Evolutionary conservation across 1,139 yeast species (phyloP).

Genomic region (Suhomyces bolitotheri): DNA sequence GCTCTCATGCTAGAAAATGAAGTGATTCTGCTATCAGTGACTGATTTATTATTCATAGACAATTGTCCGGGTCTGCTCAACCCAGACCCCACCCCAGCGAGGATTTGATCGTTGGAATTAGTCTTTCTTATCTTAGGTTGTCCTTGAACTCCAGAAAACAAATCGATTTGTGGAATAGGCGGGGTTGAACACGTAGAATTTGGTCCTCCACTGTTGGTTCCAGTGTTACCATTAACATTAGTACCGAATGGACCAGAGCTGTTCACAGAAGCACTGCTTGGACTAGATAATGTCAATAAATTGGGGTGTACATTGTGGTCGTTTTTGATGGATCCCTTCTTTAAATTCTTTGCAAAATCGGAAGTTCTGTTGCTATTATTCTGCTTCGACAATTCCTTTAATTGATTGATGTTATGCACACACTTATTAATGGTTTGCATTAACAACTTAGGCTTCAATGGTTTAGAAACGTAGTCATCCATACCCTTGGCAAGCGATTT

Average conservation of each 20-base stretch:
- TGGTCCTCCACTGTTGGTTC: slow-evolving; percentile 10
- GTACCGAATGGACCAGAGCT: slow-evolving; percentile 7
- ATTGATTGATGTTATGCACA: slow-evolving; percentile 65
- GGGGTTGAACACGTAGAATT: slow-evolving; percentile 21
- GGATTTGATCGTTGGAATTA: slow-evolving; percentile 28
- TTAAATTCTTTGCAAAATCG: slow-evolving; percentile 49
- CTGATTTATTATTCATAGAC: slow-evolving; percentile 30
- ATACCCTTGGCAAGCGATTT: slow-evolving; percentile 82
- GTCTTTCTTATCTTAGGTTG: slow-evolving; percentile 28
- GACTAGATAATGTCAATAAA: slow-evolving; percentile 21
- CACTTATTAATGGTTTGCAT: slow-evolving; percentile 85
- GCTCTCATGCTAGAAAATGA: slow-evolving; percentile 12
- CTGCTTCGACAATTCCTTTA: slow-evolving; percentile 55
- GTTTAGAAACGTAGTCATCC: slow-evolving; percentile 89
- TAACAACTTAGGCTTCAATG: slow-evolving; percentile 76
- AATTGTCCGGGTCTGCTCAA: slow-evolving; percentile 36
- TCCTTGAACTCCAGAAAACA: slow-evolving; percentile 10
- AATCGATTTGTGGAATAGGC: slow-evolving; percentile 9
- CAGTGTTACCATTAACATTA: slow-evolving; percentile 11
- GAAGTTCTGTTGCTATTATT: slow-evolving; percentile 48
- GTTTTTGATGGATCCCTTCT: slow-evolving; percentile 36
- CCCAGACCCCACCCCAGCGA: slow-evolving; percentile 9
- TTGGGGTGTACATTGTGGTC: slow-evolving; percentile 22
- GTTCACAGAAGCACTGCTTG: slow-evolving; percentile 15
- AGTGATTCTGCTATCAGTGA: slow-evolving; percentile 34